phyloP scores from a whole-genome alignment of 495 filamentous ascomycete genomes.

The Podospora comata region DNA sequence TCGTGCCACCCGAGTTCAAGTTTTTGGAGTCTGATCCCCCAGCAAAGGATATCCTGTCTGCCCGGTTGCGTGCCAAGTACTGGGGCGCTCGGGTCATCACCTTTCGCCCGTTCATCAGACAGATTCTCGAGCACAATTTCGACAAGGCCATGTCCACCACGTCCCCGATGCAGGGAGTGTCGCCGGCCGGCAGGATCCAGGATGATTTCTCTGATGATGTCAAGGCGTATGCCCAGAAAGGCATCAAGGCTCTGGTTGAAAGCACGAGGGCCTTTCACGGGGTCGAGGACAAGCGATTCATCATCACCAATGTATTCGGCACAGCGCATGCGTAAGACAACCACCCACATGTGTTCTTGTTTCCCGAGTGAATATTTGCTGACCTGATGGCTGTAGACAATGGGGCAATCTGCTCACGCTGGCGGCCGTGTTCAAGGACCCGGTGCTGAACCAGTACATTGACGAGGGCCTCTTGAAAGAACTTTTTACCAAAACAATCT shows the following conservation, averaged over 20 bases:
- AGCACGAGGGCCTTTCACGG: slow-evolving; percentile 87
- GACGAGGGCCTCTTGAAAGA: slow-evolving; percentile 45
- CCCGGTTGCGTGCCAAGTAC: slow-evolving; percentile 88
- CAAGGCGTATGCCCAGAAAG: slow-evolving; percentile 51
- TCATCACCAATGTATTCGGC: slow-evolving; percentile 92
- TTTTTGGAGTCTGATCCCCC: slow-evolving; percentile 71
- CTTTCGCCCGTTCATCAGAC: slow-evolving; percentile 74
- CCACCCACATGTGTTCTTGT: slow-evolving; percentile 22
- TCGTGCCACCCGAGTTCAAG: slow-evolving; percentile 42
- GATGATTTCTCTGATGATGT: slow-evolving; percentile 48
- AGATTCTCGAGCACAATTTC: slow-evolving; percentile 52
- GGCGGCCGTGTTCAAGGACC: slow-evolving; percentile 68
- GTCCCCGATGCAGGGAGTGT: slow-evolving; percentile 26
- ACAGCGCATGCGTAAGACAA: slow-evolving; percentile 88
- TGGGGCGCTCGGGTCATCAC: slow-evolving; percentile 90
- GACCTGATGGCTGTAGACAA: slow-evolving; percentile 59
- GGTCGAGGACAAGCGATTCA: slow-evolving; percentile 58
- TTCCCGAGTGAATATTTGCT: slow-evolving; percentile 8
- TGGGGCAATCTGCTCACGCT: slow-evolving; percentile 93
- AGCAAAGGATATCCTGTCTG: slow-evolving; percentile 71
- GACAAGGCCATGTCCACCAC: slow-evolving; percentile 30
- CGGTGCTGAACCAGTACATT: slow-evolving; percentile 52
- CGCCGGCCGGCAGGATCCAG: slow-evolving; percentile 23
- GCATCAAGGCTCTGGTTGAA: slow-evolving; percentile 70
- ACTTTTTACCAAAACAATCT: slow-evolving; percentile 63